These are phyloP conservation scores for Aspergillus tanneri DNA, from an alignment of 2,329 filamentous ascomycete species.

Conservation along the genomic window DNA sequence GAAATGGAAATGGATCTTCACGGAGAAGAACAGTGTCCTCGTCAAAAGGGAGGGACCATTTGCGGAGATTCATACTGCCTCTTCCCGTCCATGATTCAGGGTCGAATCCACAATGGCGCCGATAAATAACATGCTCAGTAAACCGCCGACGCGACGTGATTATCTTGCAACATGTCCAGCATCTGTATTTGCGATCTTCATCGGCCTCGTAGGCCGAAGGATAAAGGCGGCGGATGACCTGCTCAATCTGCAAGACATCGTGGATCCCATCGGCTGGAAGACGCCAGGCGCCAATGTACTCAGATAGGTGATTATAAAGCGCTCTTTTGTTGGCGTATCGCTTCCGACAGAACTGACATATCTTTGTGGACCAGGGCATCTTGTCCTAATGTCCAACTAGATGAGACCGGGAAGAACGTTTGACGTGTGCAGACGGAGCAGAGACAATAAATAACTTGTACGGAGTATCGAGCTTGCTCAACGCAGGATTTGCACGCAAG, in stretches of 20 bases:
- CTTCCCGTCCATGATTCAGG: neutral
- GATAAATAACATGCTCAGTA: constrained; percentile 4
- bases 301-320: constrained; percentile 10
- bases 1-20: constrained; percentile 2
- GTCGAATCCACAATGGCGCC: neutral
- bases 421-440: neutral
- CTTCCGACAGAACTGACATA: constrained; percentile 18
- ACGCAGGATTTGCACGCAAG: neutral
- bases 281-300: constrained; percentile 12
- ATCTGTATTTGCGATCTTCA: neutral
- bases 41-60: neutral
- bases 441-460: too few relatives aligned
- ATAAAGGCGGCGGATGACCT: neutral
- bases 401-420: neutral
- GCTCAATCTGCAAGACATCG: constrained; percentile 17
- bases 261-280: constrained; percentile 19
- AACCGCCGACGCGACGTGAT: neutral
- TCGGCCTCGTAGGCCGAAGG: neutral
- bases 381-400: too few relatives aligned
- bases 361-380: constrained; percentile 7
- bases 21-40: neutral
- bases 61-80: neutral
- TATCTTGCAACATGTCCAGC: neutral
- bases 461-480: neutral
- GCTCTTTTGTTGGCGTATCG: constrained; percentile 13